Percentiles rank a stretch among this genome's conserved stretches.
These are phyloP conservation scores for Tuber borchii DNA, from an alignment of 495 filamentous ascomycete species.

Conservation along the genomic window DNA sequence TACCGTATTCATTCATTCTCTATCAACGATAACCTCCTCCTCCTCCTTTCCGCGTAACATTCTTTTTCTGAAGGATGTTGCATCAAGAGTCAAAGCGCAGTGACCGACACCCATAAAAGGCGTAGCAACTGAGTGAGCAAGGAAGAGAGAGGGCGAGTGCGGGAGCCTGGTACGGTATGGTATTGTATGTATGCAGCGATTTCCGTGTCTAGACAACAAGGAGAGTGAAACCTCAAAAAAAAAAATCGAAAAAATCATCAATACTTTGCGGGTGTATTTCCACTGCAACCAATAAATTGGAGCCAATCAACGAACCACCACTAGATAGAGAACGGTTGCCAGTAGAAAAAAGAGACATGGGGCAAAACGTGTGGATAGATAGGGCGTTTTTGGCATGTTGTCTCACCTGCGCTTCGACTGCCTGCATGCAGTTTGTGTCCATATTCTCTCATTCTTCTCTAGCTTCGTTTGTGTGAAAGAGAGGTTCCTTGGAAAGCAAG, in stretches of 20 bases:
- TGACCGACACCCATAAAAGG: constrained; percentile 25
- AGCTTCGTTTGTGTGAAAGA: not conserved
- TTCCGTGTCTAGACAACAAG: constrained; percentile 12
- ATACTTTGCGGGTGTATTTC: constrained; percentile 16
- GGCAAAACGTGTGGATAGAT: constrained; percentile 28
- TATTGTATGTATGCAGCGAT: constrained; percentile 15
- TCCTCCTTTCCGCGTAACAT: constrained; percentile 27
- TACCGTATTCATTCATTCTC: constrained; percentile 21
- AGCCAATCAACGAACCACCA: constrained; percentile 22
- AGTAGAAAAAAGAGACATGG: constrained; percentile 19
- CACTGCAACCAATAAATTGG: constrained; percentile 30
- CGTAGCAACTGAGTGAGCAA: not conserved
- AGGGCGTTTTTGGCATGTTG: constrained; percentile 36
- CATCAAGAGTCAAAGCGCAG: constrained; percentile 29
- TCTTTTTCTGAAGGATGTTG: constrained; percentile 21
- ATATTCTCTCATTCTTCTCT: not conserved
- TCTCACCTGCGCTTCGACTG: constrained; percentile 39
- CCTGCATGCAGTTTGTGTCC: constrained; percentile 29
- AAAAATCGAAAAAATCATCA: constrained; percentile 10
- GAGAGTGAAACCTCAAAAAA: constrained; percentile 15
- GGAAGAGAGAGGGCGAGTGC: constrained; percentile 1
- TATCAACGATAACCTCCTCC: constrained; percentile 25
- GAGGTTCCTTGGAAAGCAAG: constrained; percentile 36
- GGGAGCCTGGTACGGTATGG: constrained; percentile 15
- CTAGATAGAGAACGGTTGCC: constrained; percentile 28